A percentile compares a stretch with the other conserved stretches of the same genome.
phyloP scores from a whole-genome alignment of 345 rosid genomes.

The Eucalyptus polybractea region DNA sequence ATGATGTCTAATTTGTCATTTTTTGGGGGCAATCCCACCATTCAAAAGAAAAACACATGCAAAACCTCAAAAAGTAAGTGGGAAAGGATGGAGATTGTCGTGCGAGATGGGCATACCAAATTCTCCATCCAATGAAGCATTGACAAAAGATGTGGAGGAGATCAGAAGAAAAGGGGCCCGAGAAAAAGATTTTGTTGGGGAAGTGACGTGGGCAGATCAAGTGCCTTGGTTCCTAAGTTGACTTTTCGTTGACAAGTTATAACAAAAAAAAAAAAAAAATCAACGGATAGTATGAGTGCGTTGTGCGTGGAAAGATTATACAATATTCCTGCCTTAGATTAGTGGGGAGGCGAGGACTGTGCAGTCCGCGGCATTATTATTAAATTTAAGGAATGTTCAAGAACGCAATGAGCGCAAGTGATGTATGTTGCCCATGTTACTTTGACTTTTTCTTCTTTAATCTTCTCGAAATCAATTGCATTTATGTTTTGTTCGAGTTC shows the following conservation, averaged over 20 bases:
- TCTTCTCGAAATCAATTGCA: background rate
- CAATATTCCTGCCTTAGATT: background rate
- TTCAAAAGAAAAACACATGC: background rate
- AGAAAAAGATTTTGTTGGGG: background rate
- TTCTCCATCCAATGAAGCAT: background rate
- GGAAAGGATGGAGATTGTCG: background rate
- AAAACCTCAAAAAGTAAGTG: background rate
- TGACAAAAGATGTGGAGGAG: background rate
- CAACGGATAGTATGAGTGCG: background rate
- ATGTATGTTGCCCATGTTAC: background rate
- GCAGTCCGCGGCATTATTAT: background rate
- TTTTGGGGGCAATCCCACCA: background rate
- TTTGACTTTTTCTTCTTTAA: background rate
- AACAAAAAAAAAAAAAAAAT: background rate
- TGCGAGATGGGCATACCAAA: background rate
- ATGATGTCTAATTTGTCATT: background rate
- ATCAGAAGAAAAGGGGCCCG: background rate
- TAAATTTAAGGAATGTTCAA: background rate
- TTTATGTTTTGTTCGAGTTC: background rate
- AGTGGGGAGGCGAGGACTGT: background rate
- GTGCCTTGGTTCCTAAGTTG: background rate
- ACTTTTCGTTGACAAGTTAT: background rate
- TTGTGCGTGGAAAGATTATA: background rate
- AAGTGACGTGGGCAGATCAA: background rate
- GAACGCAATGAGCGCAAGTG: background rate